phyloP scores from a whole-genome alignment of 2,329 filamentous ascomycete species.

The Keithomyces neogunnii region DNA sequence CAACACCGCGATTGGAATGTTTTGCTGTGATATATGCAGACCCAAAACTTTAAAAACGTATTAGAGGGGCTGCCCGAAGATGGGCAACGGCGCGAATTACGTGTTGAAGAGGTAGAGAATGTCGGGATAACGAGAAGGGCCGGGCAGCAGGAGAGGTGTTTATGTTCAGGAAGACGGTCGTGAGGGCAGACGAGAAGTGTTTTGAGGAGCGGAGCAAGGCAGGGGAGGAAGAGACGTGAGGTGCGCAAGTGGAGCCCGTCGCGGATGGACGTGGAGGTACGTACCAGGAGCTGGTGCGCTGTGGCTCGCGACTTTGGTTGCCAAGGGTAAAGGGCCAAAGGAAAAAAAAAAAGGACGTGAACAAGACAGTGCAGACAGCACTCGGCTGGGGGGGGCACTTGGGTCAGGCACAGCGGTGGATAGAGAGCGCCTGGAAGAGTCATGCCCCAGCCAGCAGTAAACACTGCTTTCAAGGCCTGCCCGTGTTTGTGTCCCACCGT shows the following conservation, averaged over 20 bases:
- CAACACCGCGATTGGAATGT: conserved; percentile 29
- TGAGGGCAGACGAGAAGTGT: conserved; percentile 27
- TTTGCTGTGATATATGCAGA: conserved; percentile 19
- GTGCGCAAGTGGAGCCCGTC: conserved; percentile 9
- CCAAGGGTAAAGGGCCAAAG: conserved; percentile 1
- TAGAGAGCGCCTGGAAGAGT: neutral
- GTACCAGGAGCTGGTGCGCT: conserved; percentile 9
- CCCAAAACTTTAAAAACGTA: conserved; percentile 17
- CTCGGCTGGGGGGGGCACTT: too few species aligned
- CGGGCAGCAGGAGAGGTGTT: conserved; percentile 23
- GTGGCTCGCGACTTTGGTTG: conserved; percentile 12
- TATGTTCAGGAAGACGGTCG: conserved; percentile 22
- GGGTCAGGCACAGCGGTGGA: neutral
- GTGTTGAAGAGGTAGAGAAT: conserved; percentile 11
- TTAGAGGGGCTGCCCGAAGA: conserved; percentile 16
- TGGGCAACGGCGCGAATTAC: conserved; percentile 15
- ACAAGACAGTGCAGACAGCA: neutral
- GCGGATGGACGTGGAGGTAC: conserved; percentile 10
- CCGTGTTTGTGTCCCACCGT: conserved; percentile 10
- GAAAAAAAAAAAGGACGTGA: neutral
- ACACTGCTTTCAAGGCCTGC: neutral
- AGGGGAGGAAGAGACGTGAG: conserved; percentile 19
- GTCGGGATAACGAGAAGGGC: conserved; percentile 14
- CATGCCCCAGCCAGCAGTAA: neutral
- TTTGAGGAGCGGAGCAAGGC: conserved; percentile 25